Base-by-base conservation (phyloP, 352 stramenopile genomes). In the Paralagenidium karlingii region DNA sequence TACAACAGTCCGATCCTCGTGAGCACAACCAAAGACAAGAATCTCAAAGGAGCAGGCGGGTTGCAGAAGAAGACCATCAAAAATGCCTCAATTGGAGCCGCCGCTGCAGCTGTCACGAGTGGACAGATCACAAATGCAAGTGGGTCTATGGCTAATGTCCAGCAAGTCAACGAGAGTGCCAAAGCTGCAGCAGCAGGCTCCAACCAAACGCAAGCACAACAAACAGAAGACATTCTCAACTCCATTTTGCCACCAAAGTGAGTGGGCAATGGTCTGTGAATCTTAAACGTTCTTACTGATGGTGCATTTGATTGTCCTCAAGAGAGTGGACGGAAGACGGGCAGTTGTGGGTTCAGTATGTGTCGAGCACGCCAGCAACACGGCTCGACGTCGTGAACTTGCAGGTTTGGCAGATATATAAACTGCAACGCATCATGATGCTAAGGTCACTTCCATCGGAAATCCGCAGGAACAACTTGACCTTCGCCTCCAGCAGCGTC, bases 281-380 rank as follows among this genome's bases (percentile, higher is more conserved):
- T 6, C 36, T 37, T 8, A 24, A n/a, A 6, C 5, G 1, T 11
- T 51, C 37, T 36, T 8, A 7, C 7, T 36, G 3, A 7, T 22
- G 8, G 22, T 20, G 5, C 19, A 34, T 48, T n/a, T 47, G 6
- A 38, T 3, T 29, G 3, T 8, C n/a, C 6, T 8, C 15, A 31
- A 61, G 57, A 30, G 75, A 91, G 41, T 89, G 73, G 75, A 91
- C 71, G 0, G 68, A 94, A 45, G 80, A 96, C 43, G 82, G 78
- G 8, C 76, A 95, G 51, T 63, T 95, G 1, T 96, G 84, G 84
- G 75, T 96, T 31, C 86, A 96, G 49, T 96, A 96, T 50, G 86
- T 96, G 19, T 94, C 75, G 5, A 94, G 71, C 43, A 95, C 82
- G 0, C 85, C 86, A 0, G 86, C 86, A 2, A 96, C 86, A 29